Conservation (phyloP, 495 filamentous ascomycete genomes). For the Tuber microsphaerosporum region DNA sequence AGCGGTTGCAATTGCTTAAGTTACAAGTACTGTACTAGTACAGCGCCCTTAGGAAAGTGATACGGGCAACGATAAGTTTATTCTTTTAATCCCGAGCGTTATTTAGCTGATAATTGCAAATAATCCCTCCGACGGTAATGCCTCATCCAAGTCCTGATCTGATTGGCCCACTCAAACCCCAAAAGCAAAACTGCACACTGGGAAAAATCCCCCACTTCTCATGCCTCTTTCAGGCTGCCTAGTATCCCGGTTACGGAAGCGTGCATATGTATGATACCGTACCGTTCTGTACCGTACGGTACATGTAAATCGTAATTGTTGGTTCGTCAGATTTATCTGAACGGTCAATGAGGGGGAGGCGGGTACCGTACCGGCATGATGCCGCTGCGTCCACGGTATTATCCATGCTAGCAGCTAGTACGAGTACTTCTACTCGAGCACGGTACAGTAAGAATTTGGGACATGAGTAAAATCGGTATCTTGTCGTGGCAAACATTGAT, state of each 20-base stretch:
- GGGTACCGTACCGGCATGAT: background rate
- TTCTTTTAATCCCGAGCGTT: background rate
- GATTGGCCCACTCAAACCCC: background rate
- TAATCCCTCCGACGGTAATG: background rate
- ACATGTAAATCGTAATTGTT: background rate
- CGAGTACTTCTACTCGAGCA: too few species aligned
- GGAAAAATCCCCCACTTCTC: background rate
- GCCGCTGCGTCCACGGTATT: background rate
- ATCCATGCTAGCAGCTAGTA: background rate
- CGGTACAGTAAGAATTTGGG: background rate
- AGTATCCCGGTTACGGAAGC: constrained; percentile 1
- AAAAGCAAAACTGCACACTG: background rate
- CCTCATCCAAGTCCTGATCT: background rate
- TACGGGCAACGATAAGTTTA: background rate
- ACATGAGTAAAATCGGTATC: background rate
- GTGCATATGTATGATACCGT: constrained; percentile 6
- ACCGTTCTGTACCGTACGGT: background rate
- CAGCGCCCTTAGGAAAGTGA: background rate
- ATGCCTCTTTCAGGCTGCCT: constrained; percentile 1
- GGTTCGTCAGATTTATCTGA: background rate
- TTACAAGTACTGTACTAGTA: too few species aligned
- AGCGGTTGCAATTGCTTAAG: background rate
- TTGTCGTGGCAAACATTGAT: background rate
- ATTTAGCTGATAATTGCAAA: background rate
- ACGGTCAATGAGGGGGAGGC: background rate